These are phyloP conservation scores for Saccharomycopsis babjevae DNA, from an alignment of 805 yeast genomes.

Conservation along the genomic window DNA sequence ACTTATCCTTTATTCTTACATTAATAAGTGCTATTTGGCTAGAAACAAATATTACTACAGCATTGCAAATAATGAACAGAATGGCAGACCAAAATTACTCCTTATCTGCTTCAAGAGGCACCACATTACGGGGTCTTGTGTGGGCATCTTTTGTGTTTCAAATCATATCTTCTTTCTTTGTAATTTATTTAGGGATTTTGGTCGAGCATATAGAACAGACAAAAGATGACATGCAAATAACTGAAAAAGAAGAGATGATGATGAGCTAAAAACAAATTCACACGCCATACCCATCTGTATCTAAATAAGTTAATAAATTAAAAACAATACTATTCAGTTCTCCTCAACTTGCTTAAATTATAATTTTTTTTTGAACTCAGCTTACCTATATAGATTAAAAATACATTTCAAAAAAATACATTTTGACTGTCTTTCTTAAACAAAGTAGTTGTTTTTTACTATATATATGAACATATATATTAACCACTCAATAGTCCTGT, in stretches of 20 bases:
- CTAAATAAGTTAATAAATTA: background rate
- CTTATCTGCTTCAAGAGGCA: conserved; percentile 8
- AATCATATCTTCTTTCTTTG: conserved; percentile 5
- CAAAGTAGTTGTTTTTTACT: too few species aligned
- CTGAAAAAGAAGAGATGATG: conserved; percentile 2
- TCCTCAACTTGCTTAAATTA: background rate
- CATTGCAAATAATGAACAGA: conserved; percentile 13
- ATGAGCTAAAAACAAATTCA: background rate
- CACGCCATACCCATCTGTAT: too few species aligned
- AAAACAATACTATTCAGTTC: background rate
- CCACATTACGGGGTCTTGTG: conserved; percentile 9
- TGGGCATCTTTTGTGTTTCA: conserved; percentile 17
- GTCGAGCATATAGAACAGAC: conserved; percentile 10
- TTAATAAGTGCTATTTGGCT: conserved; percentile 16
- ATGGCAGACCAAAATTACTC: conserved; percentile 15
- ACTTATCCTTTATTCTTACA: conserved; percentile 10
- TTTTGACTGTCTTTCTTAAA: too few species aligned
- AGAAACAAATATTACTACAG: conserved; percentile 17
- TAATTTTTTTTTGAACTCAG: too few species aligned
- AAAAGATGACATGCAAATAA: conserved; percentile 8
- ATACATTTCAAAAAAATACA: too few species aligned
- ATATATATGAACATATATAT: too few species aligned
- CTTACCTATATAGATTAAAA: too few species aligned
- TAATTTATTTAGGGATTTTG: conserved; percentile 13
- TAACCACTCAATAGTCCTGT: too few species aligned